A percentile compares a stretch with the other conserved stretches of the same genome.
Conservation (phyloP, 495 filamentous ascomycete genomes). For the Venustampulla echinocandica region DNA sequence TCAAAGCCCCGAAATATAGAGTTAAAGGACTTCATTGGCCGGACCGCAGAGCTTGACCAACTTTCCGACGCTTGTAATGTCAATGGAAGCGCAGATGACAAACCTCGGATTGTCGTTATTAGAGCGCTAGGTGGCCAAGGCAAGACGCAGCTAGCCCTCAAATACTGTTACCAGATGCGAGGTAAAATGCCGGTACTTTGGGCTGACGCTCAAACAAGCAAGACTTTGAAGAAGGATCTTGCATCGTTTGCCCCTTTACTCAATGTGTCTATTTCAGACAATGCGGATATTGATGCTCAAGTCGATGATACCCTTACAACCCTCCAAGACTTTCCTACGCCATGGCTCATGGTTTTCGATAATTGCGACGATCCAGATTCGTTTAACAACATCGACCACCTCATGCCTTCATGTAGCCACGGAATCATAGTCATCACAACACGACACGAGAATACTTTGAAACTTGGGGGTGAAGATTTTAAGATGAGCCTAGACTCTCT, state of each 20-base stretch:
- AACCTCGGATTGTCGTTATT: too few relatives aligned
- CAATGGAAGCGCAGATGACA: too few relatives aligned
- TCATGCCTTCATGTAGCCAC: background rate
- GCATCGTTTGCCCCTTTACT: conserved; percentile 1
- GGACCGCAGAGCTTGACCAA: too few relatives aligned
- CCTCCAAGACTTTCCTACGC: conserved; percentile 12
- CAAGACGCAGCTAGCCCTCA: conserved; percentile 27
- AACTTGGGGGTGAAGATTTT: too few relatives aligned
- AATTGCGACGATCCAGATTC: conserved; percentile 25
- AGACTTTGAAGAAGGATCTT: conserved; percentile 9
- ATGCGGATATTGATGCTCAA: background rate
- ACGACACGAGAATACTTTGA: conserved; percentile 4
- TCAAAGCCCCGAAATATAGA: too few relatives aligned
- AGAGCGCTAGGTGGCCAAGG: conserved; percentile 27
- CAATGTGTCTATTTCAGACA: background rate
- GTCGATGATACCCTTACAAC: conserved; percentile 12
- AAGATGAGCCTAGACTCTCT: too few relatives aligned
- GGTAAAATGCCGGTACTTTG: conserved; percentile 23
- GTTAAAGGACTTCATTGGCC: too few relatives aligned
- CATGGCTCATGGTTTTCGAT: conserved; percentile 25
- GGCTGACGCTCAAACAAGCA: conserved; percentile 21
- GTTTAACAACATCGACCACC: background rate
- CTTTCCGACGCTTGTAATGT: too few relatives aligned
- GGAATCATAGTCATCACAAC: conserved; percentile 20
- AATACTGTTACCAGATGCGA: conserved; percentile 17